Evolutionary conservation across 768 basidiomycete species (phyloP), one percentile per base, ranked within the genome.

Genomic region (Chalciporus sphaerocephalus): DNA sequence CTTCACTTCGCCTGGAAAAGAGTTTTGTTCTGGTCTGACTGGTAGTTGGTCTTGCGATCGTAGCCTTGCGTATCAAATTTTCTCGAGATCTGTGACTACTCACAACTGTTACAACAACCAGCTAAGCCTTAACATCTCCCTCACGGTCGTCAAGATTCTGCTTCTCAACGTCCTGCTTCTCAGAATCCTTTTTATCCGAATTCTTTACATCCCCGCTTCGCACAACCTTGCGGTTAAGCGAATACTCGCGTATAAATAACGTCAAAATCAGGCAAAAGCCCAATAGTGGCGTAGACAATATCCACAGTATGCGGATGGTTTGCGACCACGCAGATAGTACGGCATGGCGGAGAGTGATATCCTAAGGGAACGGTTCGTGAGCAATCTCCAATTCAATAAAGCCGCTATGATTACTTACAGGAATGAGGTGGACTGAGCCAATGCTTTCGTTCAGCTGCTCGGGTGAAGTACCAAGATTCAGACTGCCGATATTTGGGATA

Each of bases 241-340:
- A 73, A 62, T 87, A 87, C 22, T 70, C 69, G 40, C 79, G 72
- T 17, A 87, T 46, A 52, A 83, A 75, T 22, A 85, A 52, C n/a
- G 76, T 60, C 49, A 71, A 48, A 28, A 85, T 48, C 45, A 85
- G 75, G 25, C 73, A 71, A 28, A 70, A 70, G 10, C 77, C 80
- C 6, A 76, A 41, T 21, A 87, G 65, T 0, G 80, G 83, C 10
- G 80, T 80, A 60, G 71, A 73, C 8, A 82, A 79, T 16, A 85
- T 50, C 84, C 85, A 88, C 17, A 88, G 80, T 36, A 50, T 66
- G 51, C 74, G 73, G 32, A 88, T 80, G 4, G 84, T 79, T 22
- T 71, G 69, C 11, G 83, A 72, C 63, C 79, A 87, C 0, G 83
- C 83, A 46, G 85, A 70, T 23, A 81, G 73, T 9, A 85, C 67